Evolutionary conservation across 2,329 filamentous ascomycete species (phyloP), one percentile per base, ranked within the genome.

Genomic region (Neurospora crassa): DNA sequence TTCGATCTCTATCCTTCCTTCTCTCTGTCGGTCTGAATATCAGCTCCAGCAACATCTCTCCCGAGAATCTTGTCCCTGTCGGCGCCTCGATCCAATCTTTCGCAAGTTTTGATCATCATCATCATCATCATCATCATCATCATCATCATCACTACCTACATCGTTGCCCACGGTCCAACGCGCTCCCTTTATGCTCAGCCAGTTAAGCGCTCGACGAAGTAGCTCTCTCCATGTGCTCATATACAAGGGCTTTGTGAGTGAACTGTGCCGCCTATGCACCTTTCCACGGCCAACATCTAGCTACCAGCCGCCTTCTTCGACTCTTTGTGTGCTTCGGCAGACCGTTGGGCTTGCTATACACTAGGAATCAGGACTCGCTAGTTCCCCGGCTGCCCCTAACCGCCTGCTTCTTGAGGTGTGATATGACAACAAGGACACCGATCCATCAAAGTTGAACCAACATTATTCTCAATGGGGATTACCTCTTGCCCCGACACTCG

Each of bases 391-490:
- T 63, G 16, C 29, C 29, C 34, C 24, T 63, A 63, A 18, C 29
- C 53, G 29, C 53, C 16, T 67, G 63, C 68, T 71, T 67, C 68
- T 63, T 70, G 67, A 73, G 73, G 71, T 63, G 47, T 53, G 47
- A 71, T 70, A 74, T 72, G 74, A 73, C 69, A 74, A 72, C 69
- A 71, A 71, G 63, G 42, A 74, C 69, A 73, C 67, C 5, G 40
- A 69, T 47, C 71, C 71, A 47, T 40, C 67, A 67, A 67, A 42
- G 71, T 42, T 70, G 68, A 69, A 67, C 70, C 73, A 67, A 75
- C 74, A 74, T 70, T 77, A 75, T 76, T 82, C 79, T 83, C 85
- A 85, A 88, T 88, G 86, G 86, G 85, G 82, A 83, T 85, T 82
- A 78, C 84, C 83, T 79, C 84, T 78, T 81, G 79, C 75, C 77